Conservation (phyloP, 208 protist species). For the Trypanosoma platydactyli region DNA sequence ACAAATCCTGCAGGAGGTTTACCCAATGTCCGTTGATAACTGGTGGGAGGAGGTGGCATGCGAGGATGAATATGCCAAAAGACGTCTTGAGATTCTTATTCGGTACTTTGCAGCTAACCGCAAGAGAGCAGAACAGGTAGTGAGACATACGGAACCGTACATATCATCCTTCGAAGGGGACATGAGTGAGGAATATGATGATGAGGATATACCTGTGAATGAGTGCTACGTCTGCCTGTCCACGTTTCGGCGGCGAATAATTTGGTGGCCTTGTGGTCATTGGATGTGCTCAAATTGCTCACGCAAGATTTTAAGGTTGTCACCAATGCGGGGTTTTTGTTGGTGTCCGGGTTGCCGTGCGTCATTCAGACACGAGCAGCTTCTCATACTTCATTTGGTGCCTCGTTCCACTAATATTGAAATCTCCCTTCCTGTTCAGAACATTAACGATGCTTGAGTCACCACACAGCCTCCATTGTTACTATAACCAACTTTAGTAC, state of each 20-base stretch:
- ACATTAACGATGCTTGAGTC: background rate
- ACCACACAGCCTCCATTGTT: background rate
- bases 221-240: constrained; percentile 26
- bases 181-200: constrained; percentile 3
- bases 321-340: background rate
- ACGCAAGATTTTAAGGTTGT: constrained; percentile 12
- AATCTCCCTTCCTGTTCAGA: background rate
- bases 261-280: constrained; percentile 28
- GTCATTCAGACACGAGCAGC: background rate
- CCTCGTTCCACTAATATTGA: background rate
- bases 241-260: constrained; percentile 11
- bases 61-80: background rate
- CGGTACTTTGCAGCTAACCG: constrained; percentile 8
- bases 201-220: constrained; percentile 17
- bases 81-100: constrained; percentile 6
- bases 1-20: background rate
- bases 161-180: background rate
- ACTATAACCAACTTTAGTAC: too few relatives aligned
- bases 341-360: constrained; percentile 21
- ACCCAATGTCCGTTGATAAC: constrained; percentile 2
- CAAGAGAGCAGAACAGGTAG: background rate
- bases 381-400: constrained; percentile 7
- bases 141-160: background rate
- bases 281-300: constrained; percentile 12
- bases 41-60: background rate